Evolutionary conservation across 805 yeast species (phyloP), one percentile per base, ranked within the genome.

Genomic region (Tetrapisispora taiwanensis): DNA sequence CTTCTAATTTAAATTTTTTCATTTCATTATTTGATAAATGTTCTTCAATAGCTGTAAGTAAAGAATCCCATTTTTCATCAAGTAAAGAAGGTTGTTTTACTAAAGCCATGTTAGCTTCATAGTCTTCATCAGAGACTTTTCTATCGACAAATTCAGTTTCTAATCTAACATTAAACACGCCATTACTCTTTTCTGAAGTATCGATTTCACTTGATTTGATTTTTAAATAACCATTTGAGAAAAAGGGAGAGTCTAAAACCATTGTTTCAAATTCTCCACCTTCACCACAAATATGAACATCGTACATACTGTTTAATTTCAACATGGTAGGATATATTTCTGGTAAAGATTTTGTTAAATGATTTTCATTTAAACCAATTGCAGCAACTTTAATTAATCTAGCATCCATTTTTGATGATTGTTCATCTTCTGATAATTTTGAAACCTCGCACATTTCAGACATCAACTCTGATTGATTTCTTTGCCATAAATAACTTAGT

Each of bases 191-290:
- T 0, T 51, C 53, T 13, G 50, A 48, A 0, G 79, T 65, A 48
- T 73, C 79, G 17, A 70, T 59, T 1, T 75, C 63, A 1, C 73
- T 59, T 1, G 70, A 65, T 1, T 52, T 59, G 15, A 83, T 62
- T 8, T 63, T 66, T 36, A 81, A 59, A 42, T 60, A 66, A 32
- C 76, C 78, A 38, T 74, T 68, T 28, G 65, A 66, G 66, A 90
- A 92, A 48, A 86, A 81, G 0, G 95, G 95, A 1, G 94, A 86
- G 62, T 92, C 96, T 26, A 92, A 68, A 2, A 90, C 97, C 52
- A 90, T 67, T 0, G 96, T 82, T 61, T 92, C 99, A 62, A 87
- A 92, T 62, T 92, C 99, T 1, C 99, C 99, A 30, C 99, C 99
- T 68, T 92, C 99, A 13, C 99, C 99, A 67, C 98, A 92, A 0